Conservation (phyloP, 768 basidiomycete genomes). For the Lyophyllum shimeji region DNA sequence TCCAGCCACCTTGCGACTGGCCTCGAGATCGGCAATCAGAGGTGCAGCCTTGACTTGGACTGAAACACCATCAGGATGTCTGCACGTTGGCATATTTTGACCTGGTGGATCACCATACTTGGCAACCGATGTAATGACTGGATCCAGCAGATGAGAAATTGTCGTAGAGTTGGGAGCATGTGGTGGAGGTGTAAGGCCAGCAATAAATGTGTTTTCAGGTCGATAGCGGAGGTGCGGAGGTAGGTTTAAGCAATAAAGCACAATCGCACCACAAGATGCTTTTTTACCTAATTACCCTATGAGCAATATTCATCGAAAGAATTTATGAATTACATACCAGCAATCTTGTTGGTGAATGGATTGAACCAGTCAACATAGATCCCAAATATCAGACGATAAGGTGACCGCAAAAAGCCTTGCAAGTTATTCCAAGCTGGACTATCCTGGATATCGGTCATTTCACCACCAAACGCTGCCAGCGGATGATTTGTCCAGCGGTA, state of each 20-base stretch:
- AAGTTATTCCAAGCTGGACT: conserved; percentile 26
- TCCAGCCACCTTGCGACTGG: conserved; percentile 22
- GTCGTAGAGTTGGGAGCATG: conserved; percentile 19
- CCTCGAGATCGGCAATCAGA: conserved; percentile 24
- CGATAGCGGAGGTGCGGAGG: conserved; percentile 25
- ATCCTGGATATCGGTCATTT: conserved; percentile 23
- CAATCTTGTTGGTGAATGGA: conserved; percentile 30
- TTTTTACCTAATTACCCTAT: conserved; percentile 7
- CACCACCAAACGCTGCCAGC: background rate
- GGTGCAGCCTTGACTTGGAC: conserved; percentile 18
- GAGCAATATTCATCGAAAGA: background rate
- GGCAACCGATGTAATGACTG: conserved; percentile 10
- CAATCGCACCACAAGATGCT: conserved; percentile 26
- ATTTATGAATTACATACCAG: background rate
- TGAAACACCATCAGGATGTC: conserved; percentile 14
- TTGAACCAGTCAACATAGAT: conserved; percentile 38
- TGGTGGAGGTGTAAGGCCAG: conserved; percentile 34
- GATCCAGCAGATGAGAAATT: conserved; percentile 27
- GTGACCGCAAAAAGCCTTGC: conserved; percentile 7
- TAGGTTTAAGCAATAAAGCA: conserved; percentile 33
- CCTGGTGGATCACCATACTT: conserved; percentile 15
- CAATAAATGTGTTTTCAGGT: conserved; percentile 31
- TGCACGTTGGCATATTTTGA: conserved; percentile 9
- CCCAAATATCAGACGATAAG: conserved; percentile 21
- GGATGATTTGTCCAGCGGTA: conserved; percentile 2